Percentiles rank a stretch among this genome's conserved stretches.
Evolutionary conservation across 352 stramenopile genomes (phyloP).

Genomic region (Pythium chondricola): DNA sequence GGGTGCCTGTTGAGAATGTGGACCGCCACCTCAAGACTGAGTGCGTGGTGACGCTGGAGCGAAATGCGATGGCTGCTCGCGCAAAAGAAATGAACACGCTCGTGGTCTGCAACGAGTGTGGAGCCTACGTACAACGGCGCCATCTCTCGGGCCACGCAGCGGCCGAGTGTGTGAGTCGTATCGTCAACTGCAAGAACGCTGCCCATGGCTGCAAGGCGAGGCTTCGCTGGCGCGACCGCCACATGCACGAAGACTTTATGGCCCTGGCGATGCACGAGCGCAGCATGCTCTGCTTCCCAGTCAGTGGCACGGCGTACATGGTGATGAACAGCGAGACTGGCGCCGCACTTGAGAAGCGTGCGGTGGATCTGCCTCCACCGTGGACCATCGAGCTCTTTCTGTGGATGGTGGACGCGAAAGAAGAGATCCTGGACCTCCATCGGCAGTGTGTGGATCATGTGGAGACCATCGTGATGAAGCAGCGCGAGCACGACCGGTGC

Average conservation of each 20-base stretch:
- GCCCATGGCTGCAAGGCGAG: constrained; percentile 50
- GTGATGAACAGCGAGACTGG: constrained; percentile 21
- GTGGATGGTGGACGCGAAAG: constrained; percentile 38
- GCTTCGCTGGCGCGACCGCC: constrained; percentile 59
- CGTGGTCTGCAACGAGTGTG: constrained; percentile 47
- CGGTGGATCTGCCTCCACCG: constrained; percentile 40
- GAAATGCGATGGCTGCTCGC: constrained; percentile 42
- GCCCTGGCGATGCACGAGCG: constrained; percentile 29
- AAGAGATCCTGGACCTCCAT: constrained; percentile 53
- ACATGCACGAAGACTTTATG: constrained; percentile 64
- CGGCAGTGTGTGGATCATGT: constrained; percentile 27
- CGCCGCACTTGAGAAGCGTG: constrained; percentile 1
- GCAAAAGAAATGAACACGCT: constrained; percentile 41
- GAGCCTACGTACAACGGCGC: constrained; percentile 28
- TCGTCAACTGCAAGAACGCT: constrained; percentile 64
- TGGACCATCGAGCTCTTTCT: constrained; percentile 71
- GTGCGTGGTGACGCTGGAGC: constrained; percentile 47
- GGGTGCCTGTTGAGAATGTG: constrained; percentile 58
- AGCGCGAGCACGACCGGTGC: constrained; percentile 34
- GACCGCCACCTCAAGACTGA: constrained; percentile 36
- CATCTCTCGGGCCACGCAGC: constrained; percentile 31
- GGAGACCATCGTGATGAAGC: constrained; percentile 30
- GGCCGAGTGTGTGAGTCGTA: constrained; percentile 50
- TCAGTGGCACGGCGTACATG: constrained; percentile 38
- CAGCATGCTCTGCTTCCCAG: constrained; percentile 47